Conservation (phyloP, 2,329 filamentous ascomycete genomes). For the Botryotinia globosa region DNA sequence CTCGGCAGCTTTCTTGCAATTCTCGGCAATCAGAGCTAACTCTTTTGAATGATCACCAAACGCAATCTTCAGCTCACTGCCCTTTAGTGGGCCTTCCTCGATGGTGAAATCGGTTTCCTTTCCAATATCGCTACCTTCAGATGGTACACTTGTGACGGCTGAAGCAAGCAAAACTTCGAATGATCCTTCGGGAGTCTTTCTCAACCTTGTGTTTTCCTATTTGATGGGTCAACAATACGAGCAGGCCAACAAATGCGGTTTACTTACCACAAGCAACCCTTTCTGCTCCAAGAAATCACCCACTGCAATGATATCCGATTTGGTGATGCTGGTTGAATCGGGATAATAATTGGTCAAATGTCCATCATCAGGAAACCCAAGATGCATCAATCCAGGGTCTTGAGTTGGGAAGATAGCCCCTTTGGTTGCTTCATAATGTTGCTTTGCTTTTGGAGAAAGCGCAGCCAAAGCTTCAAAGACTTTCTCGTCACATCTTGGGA, state of each 20-base stretch:
- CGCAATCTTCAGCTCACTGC: constrained; percentile 66
- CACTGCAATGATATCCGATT: constrained; percentile 69
- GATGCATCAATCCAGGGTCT: constrained; percentile 64
- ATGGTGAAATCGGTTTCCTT: constrained; percentile 61
- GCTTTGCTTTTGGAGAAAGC: constrained; percentile 56
- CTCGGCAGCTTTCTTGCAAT: constrained; percentile 64
- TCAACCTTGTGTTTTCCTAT: constrained; percentile 71
- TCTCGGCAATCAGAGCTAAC: constrained; percentile 66
- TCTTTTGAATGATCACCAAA: constrained; percentile 73
- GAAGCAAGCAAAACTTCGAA: constrained; percentile 77
- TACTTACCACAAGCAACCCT: constrained; percentile 55
- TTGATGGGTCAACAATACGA: not conserved
- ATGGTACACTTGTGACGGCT: constrained; percentile 57
- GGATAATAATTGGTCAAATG: constrained; percentile 84
- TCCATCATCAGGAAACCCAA: constrained; percentile 71
- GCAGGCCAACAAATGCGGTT: not conserved
- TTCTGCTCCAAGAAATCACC: constrained; percentile 72
- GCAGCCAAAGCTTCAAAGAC: constrained; percentile 64
- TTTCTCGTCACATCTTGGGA: constrained; percentile 66
- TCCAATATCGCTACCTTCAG: constrained; percentile 65
- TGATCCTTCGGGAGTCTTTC: constrained; percentile 60
- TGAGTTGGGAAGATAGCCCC: constrained; percentile 70
- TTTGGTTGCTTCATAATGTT: constrained; percentile 64
- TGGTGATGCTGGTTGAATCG: constrained; percentile 69
- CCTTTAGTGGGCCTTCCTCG: constrained; percentile 57